Base-by-base conservation (phyloP, 1,284 basidiomycete genomes). In the Fomitopsis palustris region DNA sequence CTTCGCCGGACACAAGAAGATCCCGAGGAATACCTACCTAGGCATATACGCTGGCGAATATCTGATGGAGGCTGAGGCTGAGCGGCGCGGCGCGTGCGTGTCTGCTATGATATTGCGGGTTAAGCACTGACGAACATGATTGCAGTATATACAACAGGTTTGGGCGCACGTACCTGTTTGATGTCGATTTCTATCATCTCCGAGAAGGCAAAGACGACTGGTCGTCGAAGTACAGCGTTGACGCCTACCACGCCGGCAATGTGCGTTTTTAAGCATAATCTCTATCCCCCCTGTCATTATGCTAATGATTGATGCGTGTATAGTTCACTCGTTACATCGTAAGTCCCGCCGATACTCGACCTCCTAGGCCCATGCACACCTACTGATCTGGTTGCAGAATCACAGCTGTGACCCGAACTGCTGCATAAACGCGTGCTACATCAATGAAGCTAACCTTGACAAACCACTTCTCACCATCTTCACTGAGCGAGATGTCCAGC, bases 381-480 rank as follows among this genome's bases (percentile, higher is more conserved):
- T 31, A 33, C n/a, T n/a, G n/a, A 19, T 21, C 33, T 35, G 43
- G 57, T 55, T 29, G 23, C 61, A 93, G 91, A 95, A 95, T 67
- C 93, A 96, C 68, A 93, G 90, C 17, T 96, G 94, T 69, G 86
- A 93, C 62, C 93, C 95, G 0, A 97, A 96, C 70, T 85, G 91
- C 62, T 72, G 72, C 4, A 81, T 93, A 12, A 79, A 81, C n/a
- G 79, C 90, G 1, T 87, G 86, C 35, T 86, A 85, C 65, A 78
- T 81, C 61, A 78, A 82, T 56, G 80, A 80, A 65, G 65, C 77
- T 58, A 69, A 78, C 68, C 69, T 82, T 49, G 70, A 75, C 14
- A 78, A 78, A 67, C 77, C 75, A 0, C 64, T 76, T 5, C 73
- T 95, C 4, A 80, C 85, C 0, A 81, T 95, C 19, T 95, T 95